A percentile compares a stretch with the other conserved stretches of the same genome.
These are phyloP conservation scores for Apiotrichum veenhuisii DNA, from an alignment of 1,284 basidiomycete species.

Conservation along the genomic window DNA sequence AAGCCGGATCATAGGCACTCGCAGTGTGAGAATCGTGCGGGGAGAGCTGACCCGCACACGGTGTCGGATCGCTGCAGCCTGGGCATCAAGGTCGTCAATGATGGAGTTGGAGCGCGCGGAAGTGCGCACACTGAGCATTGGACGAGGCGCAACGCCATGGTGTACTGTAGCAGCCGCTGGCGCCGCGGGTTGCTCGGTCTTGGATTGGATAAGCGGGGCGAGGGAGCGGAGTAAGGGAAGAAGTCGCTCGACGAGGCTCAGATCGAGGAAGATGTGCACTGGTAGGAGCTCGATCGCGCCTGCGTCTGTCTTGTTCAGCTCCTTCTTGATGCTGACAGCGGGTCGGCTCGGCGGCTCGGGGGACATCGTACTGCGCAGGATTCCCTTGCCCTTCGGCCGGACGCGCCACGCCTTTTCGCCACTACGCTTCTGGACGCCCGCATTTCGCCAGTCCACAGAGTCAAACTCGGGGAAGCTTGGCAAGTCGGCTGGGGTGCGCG, in stretches of 20 bases:
- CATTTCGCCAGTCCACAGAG: conserved; percentile 44
- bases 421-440: conserved; percentile 26
- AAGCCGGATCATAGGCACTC: conserved; percentile 38
- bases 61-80: conserved; percentile 5
- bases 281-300: conserved; percentile 52
- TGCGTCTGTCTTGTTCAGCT: conserved; percentile 16
- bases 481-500: conserved; percentile 7
- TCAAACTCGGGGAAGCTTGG: conserved; percentile 41
- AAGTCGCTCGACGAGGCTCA: conserved; percentile 55
- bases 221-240: conserved; percentile 35
- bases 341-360: conserved; percentile 16
- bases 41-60: not conserved
- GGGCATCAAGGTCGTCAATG: conserved; percentile 18
- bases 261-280: conserved; percentile 69
- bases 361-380: conserved; percentile 26
- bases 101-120: conserved; percentile 12
- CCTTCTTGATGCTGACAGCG: conserved; percentile 24
- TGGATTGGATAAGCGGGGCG: conserved; percentile 27
- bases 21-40: conserved; percentile 11
- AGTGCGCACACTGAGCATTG: not conserved
- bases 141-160: not conserved
- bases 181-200: not conserved
- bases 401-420: conserved; percentile 44
- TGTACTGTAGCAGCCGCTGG: not conserved
- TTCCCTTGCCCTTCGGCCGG: conserved; percentile 30